A percentile compares a stretch with the other conserved stretches of the same genome.
Conservation (phyloP, 371 early-diverging fungal genomes). For the Mortierella sp. region DNA sequence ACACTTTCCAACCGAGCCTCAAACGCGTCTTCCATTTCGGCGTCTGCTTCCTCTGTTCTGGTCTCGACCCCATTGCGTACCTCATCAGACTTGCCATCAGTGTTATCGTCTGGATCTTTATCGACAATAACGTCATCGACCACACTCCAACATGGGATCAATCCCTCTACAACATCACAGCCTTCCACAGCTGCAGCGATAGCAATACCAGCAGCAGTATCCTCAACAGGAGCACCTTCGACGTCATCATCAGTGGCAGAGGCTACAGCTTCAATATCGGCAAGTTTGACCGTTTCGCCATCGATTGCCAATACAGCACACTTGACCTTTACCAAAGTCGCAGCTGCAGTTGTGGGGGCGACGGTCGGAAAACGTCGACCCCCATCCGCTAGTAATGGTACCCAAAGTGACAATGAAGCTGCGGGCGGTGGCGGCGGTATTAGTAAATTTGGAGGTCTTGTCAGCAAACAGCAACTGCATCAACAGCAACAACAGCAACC, state of each 20-base stretch:
- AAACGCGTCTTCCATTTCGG: too few species aligned
- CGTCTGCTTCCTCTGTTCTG: too few species aligned
- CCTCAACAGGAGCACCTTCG: not conserved
- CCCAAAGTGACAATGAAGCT: not conserved
- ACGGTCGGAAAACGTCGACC: slow-evolving; percentile 34
- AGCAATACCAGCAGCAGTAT: too few species aligned
- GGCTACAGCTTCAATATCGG: not conserved
- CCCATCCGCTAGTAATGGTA: slow-evolving; percentile 5
- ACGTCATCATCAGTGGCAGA: not conserved
- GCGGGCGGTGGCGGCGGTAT: not conserved
- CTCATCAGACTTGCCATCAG: too few species aligned
- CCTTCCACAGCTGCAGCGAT: too few species aligned
- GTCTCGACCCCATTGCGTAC: too few species aligned
- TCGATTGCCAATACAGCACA: slow-evolving; percentile 11
- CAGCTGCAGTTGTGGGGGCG: slow-evolving; percentile 36
- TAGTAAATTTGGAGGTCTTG: too few species aligned
- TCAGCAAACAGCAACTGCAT: not conserved
- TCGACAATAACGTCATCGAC: not conserved
- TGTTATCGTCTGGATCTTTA: too few species aligned
- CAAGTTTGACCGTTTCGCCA: not conserved
- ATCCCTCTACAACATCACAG: too few species aligned
- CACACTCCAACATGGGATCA: too few species aligned
- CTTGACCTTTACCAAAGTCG: slow-evolving; percentile 33
- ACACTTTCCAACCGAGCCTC: too few species aligned
- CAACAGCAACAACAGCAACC: not conserved